Base-by-base conservation (phyloP, 1,284 basidiomycete genomes). In the Cryptococcus sp. region DNA sequence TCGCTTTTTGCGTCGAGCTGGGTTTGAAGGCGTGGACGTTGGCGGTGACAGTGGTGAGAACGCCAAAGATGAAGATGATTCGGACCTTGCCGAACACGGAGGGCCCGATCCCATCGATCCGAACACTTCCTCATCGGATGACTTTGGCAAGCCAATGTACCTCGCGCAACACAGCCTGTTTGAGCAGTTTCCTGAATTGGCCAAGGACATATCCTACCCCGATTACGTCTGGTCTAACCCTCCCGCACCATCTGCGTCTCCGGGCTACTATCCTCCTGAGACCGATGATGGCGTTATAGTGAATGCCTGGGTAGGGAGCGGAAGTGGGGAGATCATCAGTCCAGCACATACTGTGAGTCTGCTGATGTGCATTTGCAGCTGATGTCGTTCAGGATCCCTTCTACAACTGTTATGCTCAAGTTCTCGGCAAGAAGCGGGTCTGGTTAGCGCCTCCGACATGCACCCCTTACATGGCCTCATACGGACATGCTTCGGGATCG, bases 131-230 rank as follows among this genome's bases (percentile, higher is more conserved):
- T 3, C 43, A 46, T 15, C n/a, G 48, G 17, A 37, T 17, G 15
- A 39, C 22, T 17, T 53, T 5, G 47, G 47, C 5, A 34, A 34
- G 29, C 74, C 76, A 15, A 69, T 88, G n/a, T 99, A 99, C 75
- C 85, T 98, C 37, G 95, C 95, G 0, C 95, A 99, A 70, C 88
- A 98, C 76, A 84, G 86, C 63, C 83, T 99, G 7, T 82, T 94
- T 62, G 81, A 79, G 26, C 95, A 99, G 73, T 93, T 98, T 66
- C 93, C 92, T 1, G 73, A 77, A 1, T 81, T 99, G 26, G 81
- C 83, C 51, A 77, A 81, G 11, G 95, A 98, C 70, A 85, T 95
- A 50, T 62, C 83, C 13, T 68, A 90, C 6, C 94, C 95, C 0
- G 93, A 97, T 74, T 93, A 94, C 70, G 87, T 91, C 23, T 96